Conservation (phyloP, 106 monocot genomes). For the Posidonia australis region DNA sequence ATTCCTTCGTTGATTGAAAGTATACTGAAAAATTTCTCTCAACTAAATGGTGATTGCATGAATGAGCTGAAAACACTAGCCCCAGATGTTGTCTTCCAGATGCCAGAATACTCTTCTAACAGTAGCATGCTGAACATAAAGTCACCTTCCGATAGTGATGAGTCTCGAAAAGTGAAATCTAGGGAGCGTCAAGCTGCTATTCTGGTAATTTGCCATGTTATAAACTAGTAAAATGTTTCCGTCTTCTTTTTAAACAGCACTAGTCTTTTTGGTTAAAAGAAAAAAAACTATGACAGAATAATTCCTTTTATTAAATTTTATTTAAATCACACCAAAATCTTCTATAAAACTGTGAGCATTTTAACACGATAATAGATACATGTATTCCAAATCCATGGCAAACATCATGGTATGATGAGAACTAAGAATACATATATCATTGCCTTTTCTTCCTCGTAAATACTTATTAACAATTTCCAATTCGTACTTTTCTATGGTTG, state of each 20-base stretch:
- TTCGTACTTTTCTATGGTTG: too few relatives aligned
- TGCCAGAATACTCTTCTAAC: conserved; percentile 11
- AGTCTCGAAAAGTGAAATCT: conserved; percentile 49
- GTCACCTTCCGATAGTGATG: conserved; percentile 29
- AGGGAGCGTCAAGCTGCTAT: conserved; percentile 82
- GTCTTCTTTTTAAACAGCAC: not conserved
- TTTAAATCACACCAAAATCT: too few relatives aligned
- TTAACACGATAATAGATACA: too few relatives aligned
- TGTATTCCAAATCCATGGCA: too few relatives aligned
- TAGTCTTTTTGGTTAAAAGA: too few relatives aligned
- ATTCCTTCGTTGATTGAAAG: conserved; percentile 52
- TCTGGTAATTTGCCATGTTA: conserved; percentile 36
- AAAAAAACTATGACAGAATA: too few relatives aligned
- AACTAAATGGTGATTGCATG: conserved; percentile 45
- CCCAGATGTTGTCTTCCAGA: conserved; percentile 38
- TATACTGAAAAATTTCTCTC: conserved; percentile 69
- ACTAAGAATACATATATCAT: too few relatives aligned
- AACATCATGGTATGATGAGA: too few relatives aligned
- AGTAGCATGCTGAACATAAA: conserved; percentile 7
- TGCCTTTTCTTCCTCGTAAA: too few relatives aligned
- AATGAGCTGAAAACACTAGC: conserved; percentile 39
- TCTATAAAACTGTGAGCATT: too few relatives aligned
- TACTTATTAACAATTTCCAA: too few relatives aligned
- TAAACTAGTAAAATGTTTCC: not conserved
- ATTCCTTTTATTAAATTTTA: not conserved